A percentile compares a stretch with the other conserved stretches of the same genome.
These are phyloP conservation scores for Ophioceras dolichostomum DNA, from an alignment of 2,329 filamentous ascomycete genomes.

Conservation along the genomic window DNA sequence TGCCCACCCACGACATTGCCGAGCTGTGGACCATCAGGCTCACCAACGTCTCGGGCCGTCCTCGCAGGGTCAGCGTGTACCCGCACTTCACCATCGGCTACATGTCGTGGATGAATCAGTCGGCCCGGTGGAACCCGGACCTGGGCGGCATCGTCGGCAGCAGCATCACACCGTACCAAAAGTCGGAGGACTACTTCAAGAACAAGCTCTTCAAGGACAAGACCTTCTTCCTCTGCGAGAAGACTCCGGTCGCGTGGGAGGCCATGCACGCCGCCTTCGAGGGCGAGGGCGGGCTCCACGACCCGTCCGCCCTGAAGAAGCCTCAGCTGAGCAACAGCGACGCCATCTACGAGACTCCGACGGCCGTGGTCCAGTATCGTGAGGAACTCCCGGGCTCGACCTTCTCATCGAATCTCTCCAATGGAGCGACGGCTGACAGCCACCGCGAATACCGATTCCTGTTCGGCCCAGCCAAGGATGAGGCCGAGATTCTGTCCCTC, in stretches of 20 bases:
- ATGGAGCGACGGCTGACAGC: no score
- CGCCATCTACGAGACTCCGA: conserved; percentile 42
- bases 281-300: conserved; percentile 41
- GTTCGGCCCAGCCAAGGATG: conserved; percentile 40
- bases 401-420: no score
- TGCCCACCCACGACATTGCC: conserved; percentile 40
- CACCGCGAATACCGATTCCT: conserved; percentile 37
- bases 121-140: conserved; percentile 35
- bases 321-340: conserved; percentile 28
- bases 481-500: conserved; percentile 33
- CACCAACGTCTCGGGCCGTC: conserved; percentile 31
- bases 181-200: conserved; percentile 43
- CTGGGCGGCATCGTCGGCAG: conserved; percentile 36
- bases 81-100: conserved; percentile 47
- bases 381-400: conserved; percentile 24
- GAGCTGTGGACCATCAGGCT: conserved; percentile 43
- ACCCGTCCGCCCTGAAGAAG: conserved; percentile 27
- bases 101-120: conserved; percentile 52
- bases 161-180: conserved; percentile 44
- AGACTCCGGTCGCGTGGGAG: conserved; percentile 37
- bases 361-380: conserved; percentile 39
- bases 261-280: conserved; percentile 38
- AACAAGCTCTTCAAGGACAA: conserved; percentile 42
- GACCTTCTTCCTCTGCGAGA: conserved; percentile 44
- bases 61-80: conserved; percentile 36